These are phyloP conservation scores for Inga laurina DNA, from an alignment of 306 rosid genomes.

Conservation along the genomic window DNA sequence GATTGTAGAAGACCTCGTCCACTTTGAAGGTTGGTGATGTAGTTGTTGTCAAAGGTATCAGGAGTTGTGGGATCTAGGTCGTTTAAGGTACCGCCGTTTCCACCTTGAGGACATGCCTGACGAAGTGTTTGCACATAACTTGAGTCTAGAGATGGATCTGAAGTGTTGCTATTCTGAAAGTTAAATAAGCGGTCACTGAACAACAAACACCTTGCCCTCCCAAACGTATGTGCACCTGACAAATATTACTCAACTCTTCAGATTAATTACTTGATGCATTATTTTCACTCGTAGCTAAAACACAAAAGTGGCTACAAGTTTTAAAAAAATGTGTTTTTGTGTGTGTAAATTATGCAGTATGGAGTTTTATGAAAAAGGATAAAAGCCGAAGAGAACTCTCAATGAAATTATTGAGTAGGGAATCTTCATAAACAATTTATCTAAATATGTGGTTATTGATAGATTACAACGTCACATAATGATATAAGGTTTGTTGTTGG, in stretches of 20 bases:
- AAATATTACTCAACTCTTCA: background rate
- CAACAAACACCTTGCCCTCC: constrained; percentile 33
- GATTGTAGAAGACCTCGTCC: constrained; percentile 42
- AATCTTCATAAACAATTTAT: too few relatives aligned
- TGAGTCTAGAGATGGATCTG: constrained; percentile 40
- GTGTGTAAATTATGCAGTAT: too few relatives aligned
- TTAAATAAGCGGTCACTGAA: constrained; percentile 32
- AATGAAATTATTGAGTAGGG: too few relatives aligned
- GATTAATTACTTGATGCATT: background rate
- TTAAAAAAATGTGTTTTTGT: too few relatives aligned
- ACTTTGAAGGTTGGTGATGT: constrained; percentile 47
- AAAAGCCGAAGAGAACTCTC: too few relatives aligned
- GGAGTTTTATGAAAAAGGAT: too few relatives aligned
- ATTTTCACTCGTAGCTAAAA: too few relatives aligned
- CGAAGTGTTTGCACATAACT: constrained; percentile 34
- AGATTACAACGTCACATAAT: too few relatives aligned
- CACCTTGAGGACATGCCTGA: constrained; percentile 37
- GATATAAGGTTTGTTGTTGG: too few relatives aligned
- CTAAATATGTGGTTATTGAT: too few relatives aligned
- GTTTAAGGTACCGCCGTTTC: background rate
- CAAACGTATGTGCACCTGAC: constrained; percentile 55
- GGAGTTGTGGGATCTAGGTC: constrained; percentile 45
- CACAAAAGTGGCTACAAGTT: too few relatives aligned
- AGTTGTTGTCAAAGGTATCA: constrained; percentile 42
- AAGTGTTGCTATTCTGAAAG: constrained; percentile 22